Percentiles rank a stretch among this genome's conserved stretches.
phyloP scores from a whole-genome alignment of 495 filamentous ascomycete genomes.

The Cladorrhinum samala region DNA sequence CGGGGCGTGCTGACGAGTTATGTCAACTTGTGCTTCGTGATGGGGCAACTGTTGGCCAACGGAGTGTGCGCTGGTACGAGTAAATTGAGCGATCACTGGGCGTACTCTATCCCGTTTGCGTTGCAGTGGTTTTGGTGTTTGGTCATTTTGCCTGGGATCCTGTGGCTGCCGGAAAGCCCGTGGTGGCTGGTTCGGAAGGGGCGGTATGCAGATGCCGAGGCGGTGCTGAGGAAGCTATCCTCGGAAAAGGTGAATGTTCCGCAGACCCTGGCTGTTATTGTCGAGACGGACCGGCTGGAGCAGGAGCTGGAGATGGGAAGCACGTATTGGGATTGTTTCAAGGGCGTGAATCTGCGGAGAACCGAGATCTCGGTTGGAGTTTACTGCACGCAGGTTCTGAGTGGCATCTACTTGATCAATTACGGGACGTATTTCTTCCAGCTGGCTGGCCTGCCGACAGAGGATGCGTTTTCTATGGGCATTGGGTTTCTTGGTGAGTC shows the following conservation, averaged over 20 bases:
- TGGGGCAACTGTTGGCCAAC: constrained; percentile 55
- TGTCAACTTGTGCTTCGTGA: constrained; percentile 63
- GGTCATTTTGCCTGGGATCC: constrained; percentile 49
- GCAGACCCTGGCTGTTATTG: constrained; percentile 50
- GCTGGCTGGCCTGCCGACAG: constrained; percentile 49
- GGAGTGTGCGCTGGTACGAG: constrained; percentile 47
- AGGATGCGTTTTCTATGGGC: constrained; percentile 46
- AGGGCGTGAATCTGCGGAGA: constrained; percentile 47
- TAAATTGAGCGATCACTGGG: constrained; percentile 38
- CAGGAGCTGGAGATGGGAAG: constrained; percentile 50
- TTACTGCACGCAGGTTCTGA: constrained; percentile 45
- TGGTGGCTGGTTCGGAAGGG: constrained; percentile 60
- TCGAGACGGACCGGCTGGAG: constrained; percentile 58
- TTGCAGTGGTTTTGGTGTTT: constrained; percentile 64
- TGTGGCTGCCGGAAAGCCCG: constrained; percentile 56
- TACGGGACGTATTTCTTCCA: constrained; percentile 62
- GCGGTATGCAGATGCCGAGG: constrained; percentile 41
- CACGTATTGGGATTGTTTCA: constrained; percentile 51
- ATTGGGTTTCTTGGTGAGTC: constrained; percentile 23
- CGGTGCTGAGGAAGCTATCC: constrained; percentile 38
- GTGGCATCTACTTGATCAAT: constrained; percentile 48
- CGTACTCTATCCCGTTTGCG: constrained; percentile 54
- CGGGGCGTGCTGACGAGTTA: constrained; percentile 52
- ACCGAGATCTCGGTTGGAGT: constrained; percentile 51
- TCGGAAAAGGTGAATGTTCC: constrained; percentile 19